These are phyloP conservation scores for Blastocystis sp. DNA, from an alignment of 352 stramenopile genomes.

Conservation along the genomic window DNA sequence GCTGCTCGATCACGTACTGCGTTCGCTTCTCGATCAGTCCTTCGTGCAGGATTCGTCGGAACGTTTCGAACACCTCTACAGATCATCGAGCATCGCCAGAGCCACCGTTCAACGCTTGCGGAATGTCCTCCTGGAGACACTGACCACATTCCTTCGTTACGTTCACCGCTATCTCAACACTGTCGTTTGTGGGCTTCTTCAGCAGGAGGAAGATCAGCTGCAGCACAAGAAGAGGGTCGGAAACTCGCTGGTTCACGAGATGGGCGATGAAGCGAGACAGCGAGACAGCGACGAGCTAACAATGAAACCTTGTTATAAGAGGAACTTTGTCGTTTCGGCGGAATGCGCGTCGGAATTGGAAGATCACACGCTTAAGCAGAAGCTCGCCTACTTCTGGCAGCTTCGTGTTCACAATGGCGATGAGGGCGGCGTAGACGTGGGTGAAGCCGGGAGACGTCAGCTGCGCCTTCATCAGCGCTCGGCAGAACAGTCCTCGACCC, in stretches of 20 bases:
- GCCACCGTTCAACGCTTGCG: slow-evolving; percentile 65
- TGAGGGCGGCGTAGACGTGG: slow-evolving; percentile 88
- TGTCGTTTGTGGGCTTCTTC: slow-evolving; percentile 92
- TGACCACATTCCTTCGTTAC: slow-evolving; percentile 91
- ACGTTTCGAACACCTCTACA: slow-evolving; percentile 87
- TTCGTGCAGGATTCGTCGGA: slow-evolving; percentile 92
- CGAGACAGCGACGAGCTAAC: slow-evolving; percentile 72
- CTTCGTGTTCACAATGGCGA: slow-evolving; percentile 97
- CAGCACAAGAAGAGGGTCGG: slow-evolving; percentile 90
- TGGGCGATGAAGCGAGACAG: slow-evolving; percentile 92
- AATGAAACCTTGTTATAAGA: background rate
- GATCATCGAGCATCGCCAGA: background rate
- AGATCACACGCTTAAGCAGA: slow-evolving; percentile 82
- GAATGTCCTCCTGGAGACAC: slow-evolving; percentile 75
- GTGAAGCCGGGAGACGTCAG: slow-evolving; percentile 87
- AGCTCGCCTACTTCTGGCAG: slow-evolving; percentile 93
- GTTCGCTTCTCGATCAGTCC: slow-evolving; percentile 88
- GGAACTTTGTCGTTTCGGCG: slow-evolving; percentile 87
- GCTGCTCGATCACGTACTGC: slow-evolving; percentile 93
- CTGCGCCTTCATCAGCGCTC: slow-evolving; percentile 89
- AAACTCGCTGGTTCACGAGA: slow-evolving; percentile 95
- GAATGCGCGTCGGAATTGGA: slow-evolving; percentile 87
- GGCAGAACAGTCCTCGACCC: slow-evolving; percentile 82
- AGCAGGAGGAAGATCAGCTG: slow-evolving; percentile 92
- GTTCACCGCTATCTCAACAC: slow-evolving; percentile 91